Evolutionary conservation across 345 rosid genomes (phyloP), one percentile per base, ranked within the genome.

Genomic region (Nasturtium officinale): DNA sequence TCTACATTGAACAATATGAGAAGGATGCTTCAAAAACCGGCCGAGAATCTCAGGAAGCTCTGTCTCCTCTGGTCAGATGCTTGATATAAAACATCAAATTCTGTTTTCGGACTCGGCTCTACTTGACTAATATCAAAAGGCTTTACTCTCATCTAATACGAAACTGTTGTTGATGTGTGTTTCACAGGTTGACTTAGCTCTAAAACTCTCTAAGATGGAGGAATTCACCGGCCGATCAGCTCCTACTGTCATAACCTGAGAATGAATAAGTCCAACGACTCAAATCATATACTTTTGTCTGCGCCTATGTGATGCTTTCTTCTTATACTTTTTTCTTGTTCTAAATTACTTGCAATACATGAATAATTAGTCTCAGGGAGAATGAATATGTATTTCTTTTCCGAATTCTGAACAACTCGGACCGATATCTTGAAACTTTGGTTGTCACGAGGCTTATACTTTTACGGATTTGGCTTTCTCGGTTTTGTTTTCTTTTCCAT

Each of bases 1-100:
- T 96, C 28, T 96, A 96, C 82, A 90, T 96, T 33, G 99, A 96
- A 79, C 98, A 92, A 72, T 96, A 92, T 25, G 97, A 92, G 85
- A 92, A 92, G 83, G 95, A 96, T 84, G 70, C 98, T 50, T 86
- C 91, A 6, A 90, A 92, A 84, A 92, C 37, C 18, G 97, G 98
- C 20, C 82, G 99, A 79, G 97, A 87, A 32, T 90, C 99, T 17
- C 86, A 85, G 46, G 99, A 87, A 55, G 98, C 98, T 20, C 84
- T 96, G 69, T 86, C 89, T 81, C 98, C 98, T 60, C 87, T 92
- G 77, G 98, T 96, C 66, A 83, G 90, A 74, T 60, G 32, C 53
- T 50, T 46, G 30, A 45, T 5, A 17, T 16, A 70, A 51, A 5
- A 4, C 43, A 1, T 32, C n/a, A 32, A 25, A 60, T 23, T 32